Base-by-base conservation (phyloP, 2,329 filamentous ascomycete genomes). In the Xylariaceae sp. region DNA sequence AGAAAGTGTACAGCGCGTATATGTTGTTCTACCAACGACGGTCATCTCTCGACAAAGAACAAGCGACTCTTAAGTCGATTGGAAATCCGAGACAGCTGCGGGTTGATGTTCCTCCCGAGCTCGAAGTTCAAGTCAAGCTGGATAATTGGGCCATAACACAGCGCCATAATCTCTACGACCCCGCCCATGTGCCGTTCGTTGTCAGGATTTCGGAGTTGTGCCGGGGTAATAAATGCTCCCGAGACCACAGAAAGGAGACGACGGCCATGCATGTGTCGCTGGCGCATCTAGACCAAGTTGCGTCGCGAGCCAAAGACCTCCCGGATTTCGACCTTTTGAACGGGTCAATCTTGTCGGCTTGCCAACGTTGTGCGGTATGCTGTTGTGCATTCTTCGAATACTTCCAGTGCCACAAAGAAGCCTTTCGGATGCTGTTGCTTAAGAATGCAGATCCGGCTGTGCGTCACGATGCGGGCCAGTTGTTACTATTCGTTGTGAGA, bases 1-100 rank as follows among this genome's bases (percentile, higher is more conserved):
- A 87, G 67, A 93, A 92, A 73, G 82, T 83, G 3, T 88, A 88
- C 78, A 97, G 91, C 72, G 94, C 93, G 10, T 99, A 99, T 73
- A 97, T 99, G 90, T 81, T 99, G 7, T 97, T 99, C 73, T 99
- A 99, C 72, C 89, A 97, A 72, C 86, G 94, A 53, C 83, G 86
- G 2, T 87, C 87, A 0, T 83, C 84, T 3, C 79, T 92, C 58
- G 77, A 79, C 15, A 73, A 74, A 13, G 81, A 83, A 60, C 80
- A 83, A 65, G 74, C 79, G 34, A 67, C 73, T 1, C 75, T 85
- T 65, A 71, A 76, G 55, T 65, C 61, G 10, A 67, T 72, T 0
- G 68, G 71, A 1, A 61, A 71, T 1, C 66, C 72, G 3, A 73
- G 72, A 37, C 79, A 79, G 4, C 66, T 81, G n/a, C 77, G 76